Evolutionary conservation across 139 green algal genomes (phyloP).

Genomic region (Monoraphidium neglectum): DNA sequence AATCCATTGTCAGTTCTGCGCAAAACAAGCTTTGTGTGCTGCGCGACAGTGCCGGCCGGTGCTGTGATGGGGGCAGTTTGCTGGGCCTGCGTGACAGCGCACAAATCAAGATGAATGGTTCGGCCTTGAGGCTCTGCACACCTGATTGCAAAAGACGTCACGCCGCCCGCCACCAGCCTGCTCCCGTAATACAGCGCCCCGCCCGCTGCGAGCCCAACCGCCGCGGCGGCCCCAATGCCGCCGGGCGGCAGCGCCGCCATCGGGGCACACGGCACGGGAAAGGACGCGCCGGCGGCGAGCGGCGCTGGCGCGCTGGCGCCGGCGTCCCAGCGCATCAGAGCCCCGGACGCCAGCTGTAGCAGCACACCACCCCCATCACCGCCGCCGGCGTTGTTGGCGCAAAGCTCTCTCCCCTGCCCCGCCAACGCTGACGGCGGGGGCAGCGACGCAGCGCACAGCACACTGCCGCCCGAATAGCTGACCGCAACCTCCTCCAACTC

Average conservation of each 20-base stretch:
- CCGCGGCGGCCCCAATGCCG: slow-evolving; percentile 27
- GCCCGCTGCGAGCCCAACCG: slow-evolving; percentile 56
- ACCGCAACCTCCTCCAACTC: not conserved
- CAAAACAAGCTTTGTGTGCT: too few relatives aligned
- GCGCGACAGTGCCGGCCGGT: too few relatives aligned
- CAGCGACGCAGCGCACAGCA: slow-evolving; percentile 15
- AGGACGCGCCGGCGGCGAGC: slow-evolving; percentile 7
- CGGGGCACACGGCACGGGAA: slow-evolving; percentile 17
- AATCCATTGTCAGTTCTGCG: too few relatives aligned
- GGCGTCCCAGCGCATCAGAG: slow-evolving; percentile 5
- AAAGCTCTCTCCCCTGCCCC: too few relatives aligned
- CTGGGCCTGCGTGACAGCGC: too few relatives aligned
- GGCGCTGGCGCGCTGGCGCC: slow-evolving; percentile 1
- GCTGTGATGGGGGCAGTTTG: too few relatives aligned
- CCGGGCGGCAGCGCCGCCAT: slow-evolving; percentile 18
- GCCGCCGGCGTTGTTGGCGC: too few relatives aligned
- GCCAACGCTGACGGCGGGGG: too few relatives aligned
- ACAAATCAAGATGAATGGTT: too few relatives aligned
- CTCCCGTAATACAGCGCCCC: slow-evolving; percentile 66
- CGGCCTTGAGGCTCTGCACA: too few relatives aligned
- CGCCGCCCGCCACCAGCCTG: slow-evolving; percentile 44
- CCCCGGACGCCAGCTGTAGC: slow-evolving; percentile 32
- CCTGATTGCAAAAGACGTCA: slow-evolving; percentile 68
- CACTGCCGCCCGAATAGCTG: slow-evolving; percentile 13
- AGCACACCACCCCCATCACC: slow-evolving; percentile 30